Conservation (phyloP, 2,329 filamentous ascomycete species). For the Sclerotinia spermophila region DNA sequence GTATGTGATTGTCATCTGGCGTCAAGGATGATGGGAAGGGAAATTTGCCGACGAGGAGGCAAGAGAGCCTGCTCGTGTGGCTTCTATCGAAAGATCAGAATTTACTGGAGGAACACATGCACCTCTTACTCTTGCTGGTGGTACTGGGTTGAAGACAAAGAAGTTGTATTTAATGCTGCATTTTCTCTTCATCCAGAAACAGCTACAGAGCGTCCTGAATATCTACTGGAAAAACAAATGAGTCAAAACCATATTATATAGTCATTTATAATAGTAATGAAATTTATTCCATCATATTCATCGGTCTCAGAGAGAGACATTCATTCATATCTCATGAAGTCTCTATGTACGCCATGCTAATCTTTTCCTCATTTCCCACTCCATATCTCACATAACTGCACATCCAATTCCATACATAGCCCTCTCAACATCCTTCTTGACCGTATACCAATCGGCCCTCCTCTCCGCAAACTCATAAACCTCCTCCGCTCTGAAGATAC, state of each 20-base stretch:
- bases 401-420: conserved; percentile 98
- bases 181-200: background rate
- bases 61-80: background rate
- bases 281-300: background rate
- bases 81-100: background rate
- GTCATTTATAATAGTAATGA: conserved; percentile 3
- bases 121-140: background rate
- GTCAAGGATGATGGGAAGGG: background rate
- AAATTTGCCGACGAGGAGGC: background rate
- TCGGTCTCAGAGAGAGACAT: background rate
- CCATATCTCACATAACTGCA: conserved; percentile 41
- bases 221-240: background rate
- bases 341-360: background rate
- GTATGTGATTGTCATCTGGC: conserved; percentile 8
- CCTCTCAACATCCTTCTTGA: conserved; percentile 83
- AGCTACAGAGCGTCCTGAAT: background rate
- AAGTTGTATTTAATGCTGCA: background rate
- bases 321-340: background rate
- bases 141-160: background rate
- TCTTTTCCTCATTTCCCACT: background rate
- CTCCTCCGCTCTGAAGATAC: conserved; percentile 92
- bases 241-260: background rate
- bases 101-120: background rate
- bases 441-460: conserved; percentile 90
- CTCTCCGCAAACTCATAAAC: conserved; percentile 96